phyloP scores from a whole-genome alignment of 2,329 filamentous ascomycete genomes.

The Aspergillus arachidicola region DNA sequence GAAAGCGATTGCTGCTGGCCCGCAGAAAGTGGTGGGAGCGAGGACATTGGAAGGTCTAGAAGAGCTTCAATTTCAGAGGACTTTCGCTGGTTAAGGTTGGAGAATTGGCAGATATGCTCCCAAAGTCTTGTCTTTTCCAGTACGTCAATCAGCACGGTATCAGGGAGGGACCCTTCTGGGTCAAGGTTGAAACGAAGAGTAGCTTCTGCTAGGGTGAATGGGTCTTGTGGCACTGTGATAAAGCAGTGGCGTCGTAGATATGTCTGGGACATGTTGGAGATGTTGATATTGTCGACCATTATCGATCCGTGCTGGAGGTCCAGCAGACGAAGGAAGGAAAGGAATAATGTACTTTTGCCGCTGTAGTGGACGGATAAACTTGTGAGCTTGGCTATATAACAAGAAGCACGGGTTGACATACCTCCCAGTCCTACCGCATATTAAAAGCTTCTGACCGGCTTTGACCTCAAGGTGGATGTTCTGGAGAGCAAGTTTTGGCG shows the following conservation, averaged over 20 bases:
- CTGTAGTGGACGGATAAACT: too few species aligned
- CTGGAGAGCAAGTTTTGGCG: background rate
- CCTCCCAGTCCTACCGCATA: slow-evolving; percentile 10
- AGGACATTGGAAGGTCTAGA: background rate
- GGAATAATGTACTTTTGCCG: slow-evolving; percentile 8
- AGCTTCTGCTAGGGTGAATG: background rate
- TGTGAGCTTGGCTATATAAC: too few species aligned
- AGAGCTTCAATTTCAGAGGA: too few species aligned
- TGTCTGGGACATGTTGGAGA: background rate
- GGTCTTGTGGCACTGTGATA: slow-evolving; percentile 9
- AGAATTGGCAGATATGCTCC: background rate
- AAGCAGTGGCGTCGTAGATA: background rate
- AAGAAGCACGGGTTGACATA: too few species aligned
- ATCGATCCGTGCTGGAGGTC: background rate
- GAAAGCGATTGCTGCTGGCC: slow-evolving; percentile 3
- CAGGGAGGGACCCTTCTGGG: background rate
- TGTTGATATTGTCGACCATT: background rate
- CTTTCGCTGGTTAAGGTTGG: too few species aligned
- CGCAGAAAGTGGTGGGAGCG: background rate
- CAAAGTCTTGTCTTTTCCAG: background rate
- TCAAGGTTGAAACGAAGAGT: slow-evolving; percentile 6
- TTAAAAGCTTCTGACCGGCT: background rate
- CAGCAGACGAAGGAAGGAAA: background rate
- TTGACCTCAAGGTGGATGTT: background rate
- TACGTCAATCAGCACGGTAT: background rate